These are phyloP conservation scores for Thymus mandschuricus DNA, from an alignment of 257 asterid genomes.

Conservation along the genomic window DNA sequence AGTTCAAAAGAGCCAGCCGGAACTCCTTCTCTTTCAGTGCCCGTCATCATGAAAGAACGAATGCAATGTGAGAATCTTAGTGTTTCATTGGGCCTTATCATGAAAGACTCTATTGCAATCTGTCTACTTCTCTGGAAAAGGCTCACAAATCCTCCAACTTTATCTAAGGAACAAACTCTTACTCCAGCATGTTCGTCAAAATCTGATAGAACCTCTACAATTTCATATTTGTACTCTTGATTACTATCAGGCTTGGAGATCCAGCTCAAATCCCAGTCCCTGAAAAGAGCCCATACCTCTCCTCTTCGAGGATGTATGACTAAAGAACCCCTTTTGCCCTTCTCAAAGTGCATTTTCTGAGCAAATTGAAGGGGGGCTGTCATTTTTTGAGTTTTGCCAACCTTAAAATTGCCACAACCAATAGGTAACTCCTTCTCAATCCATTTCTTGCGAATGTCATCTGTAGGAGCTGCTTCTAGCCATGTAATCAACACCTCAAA, in stretches of 20 bases:
- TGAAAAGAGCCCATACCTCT: slow-evolving; percentile 83
- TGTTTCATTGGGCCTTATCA: slow-evolving; percentile 48
- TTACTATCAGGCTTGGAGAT: slow-evolving; percentile 41
- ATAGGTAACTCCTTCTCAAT: slow-evolving; percentile 47
- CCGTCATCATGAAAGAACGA: slow-evolving; percentile 56
- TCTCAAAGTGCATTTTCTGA: slow-evolving; percentile 47
- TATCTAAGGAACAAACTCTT: slow-evolving; percentile 59
- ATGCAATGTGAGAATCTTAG: slow-evolving; percentile 68
- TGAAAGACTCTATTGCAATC: slow-evolving; percentile 25
- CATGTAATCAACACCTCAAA: slow-evolving; percentile 57
- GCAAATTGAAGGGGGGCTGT: slow-evolving; percentile 48
- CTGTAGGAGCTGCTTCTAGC: slow-evolving; percentile 67
- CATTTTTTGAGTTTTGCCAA: slow-evolving; percentile 34
- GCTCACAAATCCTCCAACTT: slow-evolving; percentile 61
- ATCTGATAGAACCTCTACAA: slow-evolving; percentile 70
- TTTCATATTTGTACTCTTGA: slow-evolving; percentile 51
- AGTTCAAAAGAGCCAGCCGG: slow-evolving; percentile 81
- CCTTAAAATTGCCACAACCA: slow-evolving; percentile 70
- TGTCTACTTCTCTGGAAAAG: slow-evolving; percentile 53
- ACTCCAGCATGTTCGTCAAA: slow-evolving; percentile 49
- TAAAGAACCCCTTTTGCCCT: slow-evolving; percentile 48
- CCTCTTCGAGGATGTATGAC: slow-evolving; percentile 63
- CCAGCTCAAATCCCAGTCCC: slow-evolving; percentile 72
- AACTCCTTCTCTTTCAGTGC: slow-evolving; percentile 68
- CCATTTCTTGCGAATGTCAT: slow-evolving; percentile 43